Percentiles rank a stretch among this genome's conserved stretches.
These are phyloP conservation scores for Neurospora tetraspora DNA, from an alignment of 495 filamentous ascomycete species.

Conservation along the genomic window DNA sequence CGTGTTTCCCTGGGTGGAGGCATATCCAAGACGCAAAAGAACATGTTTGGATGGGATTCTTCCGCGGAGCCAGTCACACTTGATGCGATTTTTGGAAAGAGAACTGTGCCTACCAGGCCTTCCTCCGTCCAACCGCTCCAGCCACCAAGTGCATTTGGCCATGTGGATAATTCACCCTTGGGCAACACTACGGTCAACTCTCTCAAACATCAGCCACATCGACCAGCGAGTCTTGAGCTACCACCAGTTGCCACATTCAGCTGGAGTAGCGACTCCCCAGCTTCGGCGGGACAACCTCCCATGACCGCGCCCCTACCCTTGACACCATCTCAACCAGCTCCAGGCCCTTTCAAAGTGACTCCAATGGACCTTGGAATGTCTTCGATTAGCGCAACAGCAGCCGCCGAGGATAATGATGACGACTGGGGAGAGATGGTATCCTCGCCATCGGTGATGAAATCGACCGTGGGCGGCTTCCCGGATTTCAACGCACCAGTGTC, in stretches of 20 bases:
- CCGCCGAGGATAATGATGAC: slow-evolving; percentile 33
- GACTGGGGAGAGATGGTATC: slow-evolving; percentile 49
- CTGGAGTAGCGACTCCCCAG: slow-evolving; percentile 22
- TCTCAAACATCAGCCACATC: slow-evolving; percentile 5
- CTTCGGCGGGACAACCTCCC: not conserved
- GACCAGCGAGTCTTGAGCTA: slow-evolving; percentile 8
- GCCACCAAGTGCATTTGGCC: not conserved
- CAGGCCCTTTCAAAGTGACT: not conserved
- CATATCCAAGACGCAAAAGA: slow-evolving; percentile 30
- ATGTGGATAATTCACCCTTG: not conserved
- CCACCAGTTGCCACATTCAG: slow-evolving; percentile 24
- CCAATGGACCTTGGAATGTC: not conserved
- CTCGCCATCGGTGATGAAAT: slow-evolving; percentile 26
- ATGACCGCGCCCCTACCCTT: not conserved
- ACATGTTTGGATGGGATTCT: slow-evolving; percentile 46
- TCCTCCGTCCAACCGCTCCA: slow-evolving; percentile 12
- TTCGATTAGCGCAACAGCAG: not conserved
- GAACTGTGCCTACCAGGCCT: slow-evolving; percentile 11
- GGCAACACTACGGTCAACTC: slow-evolving; percentile 5
- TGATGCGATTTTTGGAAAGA: slow-evolving; percentile 34
- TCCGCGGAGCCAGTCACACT: slow-evolving; percentile 36
- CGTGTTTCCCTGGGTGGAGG: slow-evolving; percentile 36
- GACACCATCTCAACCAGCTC: not conserved
- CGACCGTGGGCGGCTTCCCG: slow-evolving; percentile 1
- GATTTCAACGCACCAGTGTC: not conserved